Base-by-base conservation (phyloP, 495 filamentous ascomycete species). In the Penicillium lividum region DNA sequence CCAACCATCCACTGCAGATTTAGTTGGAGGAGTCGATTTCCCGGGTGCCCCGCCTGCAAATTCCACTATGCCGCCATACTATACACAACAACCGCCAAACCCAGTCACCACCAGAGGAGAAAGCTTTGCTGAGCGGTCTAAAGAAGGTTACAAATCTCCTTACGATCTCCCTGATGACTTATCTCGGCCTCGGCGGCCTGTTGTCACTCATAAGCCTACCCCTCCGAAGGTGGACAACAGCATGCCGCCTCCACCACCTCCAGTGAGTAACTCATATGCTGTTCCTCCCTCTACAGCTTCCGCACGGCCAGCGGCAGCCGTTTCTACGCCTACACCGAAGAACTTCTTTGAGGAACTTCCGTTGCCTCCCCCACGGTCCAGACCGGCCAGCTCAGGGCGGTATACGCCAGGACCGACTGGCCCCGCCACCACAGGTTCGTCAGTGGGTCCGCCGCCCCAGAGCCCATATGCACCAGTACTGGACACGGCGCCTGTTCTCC, bases 341-440 rank as follows among this genome's bases (percentile, higher is more conserved):
- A 86, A 84, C 51, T 97, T 97, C 69, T 97, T 93, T 90, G 93
- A 96, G 68, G 94, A 98, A 38, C 79, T 97, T 53, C 94, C 94
- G 8, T 86, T 57, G 67, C 81, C 38, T 64, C 83, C 56, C 61
- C 81, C 86, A 45, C 82, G 81, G 27, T 80, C 78, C 63, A 65
- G 78, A 22, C 73, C 73, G 56, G 60, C 71, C 6, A 82, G 66
- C 61, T 71, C 71, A 29, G 77, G 81, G 3, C 77, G 81, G 42
- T 86, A 86, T 68, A 80, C 81, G 13, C 83, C 83, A 28, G 71
- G 72, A 40, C 60, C 69, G 0, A 33, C 28, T 25, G 65, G 54
- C 59, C 57, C 68, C 29, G 59, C 68, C 25, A 29, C 55, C 6
- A 60, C 42, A 48, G 40, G n/a, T 13, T 33, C 51, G 9, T 62